Conservation (phyloP, 345 rosid species). For the Acer campestre region DNA sequence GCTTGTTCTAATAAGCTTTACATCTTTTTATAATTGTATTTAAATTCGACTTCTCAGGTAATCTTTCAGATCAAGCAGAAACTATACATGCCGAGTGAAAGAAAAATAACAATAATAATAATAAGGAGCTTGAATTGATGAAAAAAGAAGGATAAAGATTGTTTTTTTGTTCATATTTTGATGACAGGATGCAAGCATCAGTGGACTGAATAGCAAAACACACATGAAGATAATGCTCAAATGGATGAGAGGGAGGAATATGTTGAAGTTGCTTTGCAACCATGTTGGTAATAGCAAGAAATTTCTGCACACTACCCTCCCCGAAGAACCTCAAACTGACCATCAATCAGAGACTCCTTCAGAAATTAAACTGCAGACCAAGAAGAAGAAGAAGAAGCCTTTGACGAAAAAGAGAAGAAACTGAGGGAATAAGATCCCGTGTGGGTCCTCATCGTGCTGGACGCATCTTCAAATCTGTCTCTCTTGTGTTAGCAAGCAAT, state of each 20-base stretch:
- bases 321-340: conserved; percentile 63
- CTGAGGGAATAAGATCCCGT: conserved; percentile 20
- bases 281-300: conserved; percentile 80
- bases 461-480: background rate
- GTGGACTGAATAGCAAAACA: conserved; percentile 81
- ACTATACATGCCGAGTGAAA: background rate
- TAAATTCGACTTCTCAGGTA: background rate
- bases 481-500: background rate
- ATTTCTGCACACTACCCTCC: conserved; percentile 66
- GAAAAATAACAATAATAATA: too few species aligned
- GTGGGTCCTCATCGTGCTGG: conserved; percentile 1
- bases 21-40: background rate
- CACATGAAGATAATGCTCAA: conserved; percentile 94
- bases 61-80: background rate
- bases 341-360: conserved; percentile 23
- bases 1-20: background rate
- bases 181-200: conserved; percentile 67
- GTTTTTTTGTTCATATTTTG: background rate
- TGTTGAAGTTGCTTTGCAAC: conserved; percentile 82
- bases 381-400: conserved; percentile 26
- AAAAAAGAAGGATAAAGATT: background rate
- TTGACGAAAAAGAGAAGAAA: conserved; percentile 22
- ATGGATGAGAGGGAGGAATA: conserved; percentile 95
- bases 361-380: conserved; percentile 23
- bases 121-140: background rate